Percentiles rank a stretch among this genome's conserved stretches.
These are phyloP conservation scores for Nakaseomyces glabratus DNA, from an alignment of 1,139 yeast genomes.

Conservation along the genomic window DNA sequence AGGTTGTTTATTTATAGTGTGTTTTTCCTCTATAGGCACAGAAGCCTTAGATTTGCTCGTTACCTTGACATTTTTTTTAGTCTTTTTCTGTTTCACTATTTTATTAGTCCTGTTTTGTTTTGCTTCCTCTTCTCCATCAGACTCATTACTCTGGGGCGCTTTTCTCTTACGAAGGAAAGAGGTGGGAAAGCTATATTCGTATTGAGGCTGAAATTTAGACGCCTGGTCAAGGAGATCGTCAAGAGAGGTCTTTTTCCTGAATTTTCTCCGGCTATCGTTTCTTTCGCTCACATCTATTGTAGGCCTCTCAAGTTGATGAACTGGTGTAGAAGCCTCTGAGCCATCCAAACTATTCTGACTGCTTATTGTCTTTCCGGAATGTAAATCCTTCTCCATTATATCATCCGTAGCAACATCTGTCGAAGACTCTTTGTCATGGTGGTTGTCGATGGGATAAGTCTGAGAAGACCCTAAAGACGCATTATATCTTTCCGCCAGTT, in stretches of 20 bases:
- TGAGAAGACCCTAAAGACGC: no score
- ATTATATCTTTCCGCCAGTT: no score
- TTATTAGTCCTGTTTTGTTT: not conserved
- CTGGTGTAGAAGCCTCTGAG: no score
- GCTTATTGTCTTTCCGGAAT: no score
- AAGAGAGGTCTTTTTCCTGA: conserved; percentile 8
- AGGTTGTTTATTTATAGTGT: no score
- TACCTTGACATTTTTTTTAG: no score
- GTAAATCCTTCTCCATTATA: no score
- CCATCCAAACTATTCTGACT: no score
- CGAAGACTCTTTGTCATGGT: conserved; percentile 2
- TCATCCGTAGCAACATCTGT: conserved; percentile 3
- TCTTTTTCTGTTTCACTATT: not conserved
- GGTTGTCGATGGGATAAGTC: conserved; percentile 3
- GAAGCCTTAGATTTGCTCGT: no score
- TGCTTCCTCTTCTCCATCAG: conserved; percentile 1
- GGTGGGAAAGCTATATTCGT: conserved; percentile 3
- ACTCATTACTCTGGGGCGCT: conserved; percentile 5
- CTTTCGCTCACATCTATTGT: no score
- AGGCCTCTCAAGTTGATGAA: not conserved
- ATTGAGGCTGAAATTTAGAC: conserved; percentile 5
- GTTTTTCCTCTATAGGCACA: no score
- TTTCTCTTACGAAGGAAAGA: conserved; percentile 7
- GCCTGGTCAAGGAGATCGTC: conserved; percentile 8
- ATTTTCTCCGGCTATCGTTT: no score